A percentile compares a stretch with the other conserved stretches of the same genome.
phyloP scores from a whole-genome alignment of 768 basidiomycete genomes.

The Melanogaster broomeanus region DNA sequence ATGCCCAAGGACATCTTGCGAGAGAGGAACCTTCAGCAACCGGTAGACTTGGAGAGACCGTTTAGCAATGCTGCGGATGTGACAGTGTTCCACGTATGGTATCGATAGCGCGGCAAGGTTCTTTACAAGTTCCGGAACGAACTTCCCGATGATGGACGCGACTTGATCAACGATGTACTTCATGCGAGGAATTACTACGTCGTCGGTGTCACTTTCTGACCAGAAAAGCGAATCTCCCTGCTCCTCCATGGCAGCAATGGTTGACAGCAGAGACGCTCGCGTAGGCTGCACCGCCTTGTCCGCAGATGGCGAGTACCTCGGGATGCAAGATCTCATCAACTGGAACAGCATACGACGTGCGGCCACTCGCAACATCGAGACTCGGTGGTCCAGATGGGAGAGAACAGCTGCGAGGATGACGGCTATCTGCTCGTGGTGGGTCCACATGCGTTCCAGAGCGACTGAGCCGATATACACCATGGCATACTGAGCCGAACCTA shows the following conservation, averaged over 20 bases:
- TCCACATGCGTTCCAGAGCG: constrained; percentile 76
- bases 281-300: constrained; percentile 54
- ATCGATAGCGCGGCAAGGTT: constrained; percentile 82
- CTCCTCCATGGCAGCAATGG: constrained; percentile 56
- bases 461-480: constrained; percentile 82
- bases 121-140: constrained; percentile 67
- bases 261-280: constrained; percentile 49
- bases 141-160: constrained; percentile 64
- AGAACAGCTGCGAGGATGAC: constrained; percentile 78
- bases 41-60: constrained; percentile 91
- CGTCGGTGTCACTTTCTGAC: constrained; percentile 66
- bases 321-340: constrained; percentile 77
- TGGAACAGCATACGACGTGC: constrained; percentile 85
- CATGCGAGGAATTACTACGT: constrained; percentile 66
- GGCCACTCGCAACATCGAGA: constrained; percentile 64
- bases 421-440: constrained; percentile 67
- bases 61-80: constrained; percentile 83
- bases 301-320: constrained; percentile 72
- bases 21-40: constrained; percentile 70
- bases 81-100: constrained; percentile 84
- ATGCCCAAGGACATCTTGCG: constrained; percentile 70
- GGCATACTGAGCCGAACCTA: constrained; percentile 88
- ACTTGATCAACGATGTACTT: constrained; percentile 64
- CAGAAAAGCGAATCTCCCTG: constrained; percentile 62
- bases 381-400: constrained; percentile 80